phyloP scores from a whole-genome alignment of 2,329 filamentous ascomycete genomes.

The Ophiostoma piceae region DNA sequence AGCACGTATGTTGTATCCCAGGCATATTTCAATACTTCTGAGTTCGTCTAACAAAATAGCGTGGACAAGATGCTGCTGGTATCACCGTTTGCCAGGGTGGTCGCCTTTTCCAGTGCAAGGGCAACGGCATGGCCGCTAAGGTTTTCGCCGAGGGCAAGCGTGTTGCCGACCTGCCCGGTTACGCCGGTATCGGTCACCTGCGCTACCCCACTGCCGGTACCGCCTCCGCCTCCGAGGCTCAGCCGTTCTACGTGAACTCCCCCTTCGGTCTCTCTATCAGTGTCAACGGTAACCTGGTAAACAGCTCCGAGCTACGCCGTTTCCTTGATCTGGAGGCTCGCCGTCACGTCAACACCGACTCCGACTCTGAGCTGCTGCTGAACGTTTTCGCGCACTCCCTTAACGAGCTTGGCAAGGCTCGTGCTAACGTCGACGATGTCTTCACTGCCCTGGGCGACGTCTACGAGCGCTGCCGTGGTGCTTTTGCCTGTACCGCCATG shows the following conservation, averaged over 20 bases:
- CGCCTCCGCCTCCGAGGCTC: conserved; percentile 66
- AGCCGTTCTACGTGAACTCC: conserved; percentile 88
- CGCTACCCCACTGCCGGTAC: conserved; percentile 87
- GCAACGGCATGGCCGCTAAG: conserved; percentile 68
- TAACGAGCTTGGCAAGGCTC: conserved; percentile 76
- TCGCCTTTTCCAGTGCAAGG: conserved; percentile 83
- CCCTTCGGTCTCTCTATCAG: conserved; percentile 77
- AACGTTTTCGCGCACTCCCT: conserved; percentile 84
- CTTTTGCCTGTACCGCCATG: conserved; percentile 80
- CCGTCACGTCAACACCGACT: conserved; percentile 85
- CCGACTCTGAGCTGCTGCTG: conserved; percentile 79
- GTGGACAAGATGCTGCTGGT: conserved; percentile 83
- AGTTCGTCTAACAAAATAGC: conserved; percentile 29
- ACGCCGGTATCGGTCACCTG: conserved; percentile 75
- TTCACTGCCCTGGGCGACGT: conserved; percentile 68
- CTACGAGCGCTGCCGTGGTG: conserved; percentile 70
- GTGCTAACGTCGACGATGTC: conserved; percentile 75
- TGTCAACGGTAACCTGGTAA: conserved; percentile 85
- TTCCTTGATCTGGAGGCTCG: conserved; percentile 74
- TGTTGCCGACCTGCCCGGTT: conserved; percentile 64
- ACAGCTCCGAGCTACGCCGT: conserved; percentile 62
- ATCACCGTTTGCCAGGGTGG: conserved; percentile 74
- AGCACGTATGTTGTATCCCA: conserved; percentile 37
- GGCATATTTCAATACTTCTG: not conserved
- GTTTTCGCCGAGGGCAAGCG: conserved; percentile 78